Evolutionary conservation across 1,284 basidiomycete genomes (phyloP).

Genomic region (Ustilago cynodontis): DNA sequence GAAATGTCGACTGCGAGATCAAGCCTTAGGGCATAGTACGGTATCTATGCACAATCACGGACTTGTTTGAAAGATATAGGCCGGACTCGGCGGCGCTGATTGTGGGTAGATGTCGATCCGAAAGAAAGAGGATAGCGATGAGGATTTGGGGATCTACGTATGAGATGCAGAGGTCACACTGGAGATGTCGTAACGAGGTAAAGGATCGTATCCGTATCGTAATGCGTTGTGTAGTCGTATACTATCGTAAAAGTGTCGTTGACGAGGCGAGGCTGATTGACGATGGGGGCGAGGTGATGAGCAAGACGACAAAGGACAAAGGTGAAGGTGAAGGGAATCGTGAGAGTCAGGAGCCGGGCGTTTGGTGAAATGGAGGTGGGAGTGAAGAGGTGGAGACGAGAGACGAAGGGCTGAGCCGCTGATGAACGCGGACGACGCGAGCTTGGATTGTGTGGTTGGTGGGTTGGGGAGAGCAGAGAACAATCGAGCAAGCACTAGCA

Average conservation of each 20-base stretch:
- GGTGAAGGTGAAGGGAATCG: too few species aligned
- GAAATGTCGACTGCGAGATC: not conserved
- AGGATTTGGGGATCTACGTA: too few species aligned
- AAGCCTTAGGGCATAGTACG: not conserved
- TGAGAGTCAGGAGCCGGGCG: not conserved
- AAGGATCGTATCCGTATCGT: constrained; percentile 2
- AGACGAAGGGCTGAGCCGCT: not conserved
- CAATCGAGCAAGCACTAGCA: not conserved
- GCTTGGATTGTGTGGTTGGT: constrained; percentile 6
- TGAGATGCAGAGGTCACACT: not conserved
- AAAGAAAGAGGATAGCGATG: not conserved
- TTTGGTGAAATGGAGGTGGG: not conserved
- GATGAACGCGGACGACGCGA: not conserved
- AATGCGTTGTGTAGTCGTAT: constrained; percentile 4
- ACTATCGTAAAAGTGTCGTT: constrained; percentile 1
- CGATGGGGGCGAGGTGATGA: not conserved
- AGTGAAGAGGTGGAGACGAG: constrained; percentile 1
- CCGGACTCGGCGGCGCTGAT: not conserved
- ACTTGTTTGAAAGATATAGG: not conserved
- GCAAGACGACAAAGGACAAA: not conserved
- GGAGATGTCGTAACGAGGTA: not conserved
- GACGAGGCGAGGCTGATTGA: not conserved
- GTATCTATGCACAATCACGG: not conserved
- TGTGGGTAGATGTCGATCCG: too few species aligned
- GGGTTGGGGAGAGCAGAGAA: not conserved